Evolutionary conservation across 164 flowering plant species (phyloP), one percentile per base, ranked within the genome.

Genomic region (Taxillus chinensis): DNA sequence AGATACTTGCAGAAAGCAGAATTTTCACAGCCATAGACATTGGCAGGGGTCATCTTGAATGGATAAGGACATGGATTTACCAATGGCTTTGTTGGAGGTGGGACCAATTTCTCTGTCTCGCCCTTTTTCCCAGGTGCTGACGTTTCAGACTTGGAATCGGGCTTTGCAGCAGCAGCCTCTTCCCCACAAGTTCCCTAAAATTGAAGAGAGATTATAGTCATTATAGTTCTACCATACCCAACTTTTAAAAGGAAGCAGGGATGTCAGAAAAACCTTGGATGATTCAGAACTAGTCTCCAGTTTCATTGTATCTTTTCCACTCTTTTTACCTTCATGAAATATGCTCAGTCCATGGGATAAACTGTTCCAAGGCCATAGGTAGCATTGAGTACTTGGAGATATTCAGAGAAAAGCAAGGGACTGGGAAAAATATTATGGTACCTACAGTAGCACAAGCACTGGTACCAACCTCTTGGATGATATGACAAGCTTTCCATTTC

Each of bases 311-410:
- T 76, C 78, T 59, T 71, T 75, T 38, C 64, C 73, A 17, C 48
- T 48, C 43, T 70, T 64, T 62, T 61, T 73, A 11, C 76, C 75
- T 55, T 77, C 77, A 61, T 74, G 77, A 67, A 81, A 81, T 53
- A 78, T 68, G 53, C 74, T 70, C 62, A 81, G 61, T 50, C 82
- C 80, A 67, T 76, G 82, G 55, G 80, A 75, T 71, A 80, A 75
- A 60, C 82, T 80, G 77, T 48, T 57, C 65, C 41, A 72, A 7
- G 62, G 11, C 41, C 39, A 69, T 9, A 67, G 27, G 42, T 48
- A 43, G 10, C 2, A 49, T 7, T 15, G 15, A 46, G 49, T 12
- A 56, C 4, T 38, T 49, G 59, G 17, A 46, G 54, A 17, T 46
- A 41, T 17, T 2, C 49, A 27, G 27, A 61, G 16, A 50, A 2